A percentile compares a stretch with the other conserved stretches of the same genome.
Conservation (phyloP, 2,329 filamentous ascomycete species). For the Stagonosporopsis vannaccii region DNA sequence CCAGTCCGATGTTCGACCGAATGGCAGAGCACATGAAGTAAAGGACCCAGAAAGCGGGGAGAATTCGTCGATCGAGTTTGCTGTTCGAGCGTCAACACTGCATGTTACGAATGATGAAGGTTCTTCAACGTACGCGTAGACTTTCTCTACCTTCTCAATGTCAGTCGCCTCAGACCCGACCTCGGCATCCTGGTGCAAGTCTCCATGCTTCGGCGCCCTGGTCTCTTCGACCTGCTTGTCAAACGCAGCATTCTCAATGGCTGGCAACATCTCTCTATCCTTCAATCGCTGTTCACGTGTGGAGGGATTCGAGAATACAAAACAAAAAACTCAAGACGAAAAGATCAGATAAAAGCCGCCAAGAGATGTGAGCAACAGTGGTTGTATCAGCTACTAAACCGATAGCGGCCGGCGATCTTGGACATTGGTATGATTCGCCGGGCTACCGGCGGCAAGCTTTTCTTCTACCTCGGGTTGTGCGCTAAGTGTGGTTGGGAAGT, state of each 20-base stretch:
- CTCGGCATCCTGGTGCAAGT: slow-evolving; percentile 44
- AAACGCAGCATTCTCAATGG: slow-evolving; percentile 20
- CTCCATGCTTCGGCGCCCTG: slow-evolving; percentile 30
- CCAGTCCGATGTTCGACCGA: slow-evolving; percentile 87
- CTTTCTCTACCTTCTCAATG: slow-evolving; percentile 47
- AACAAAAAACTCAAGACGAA: slow-evolving; percentile 6
- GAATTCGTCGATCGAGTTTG: slow-evolving; percentile 66
- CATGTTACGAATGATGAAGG: no score
- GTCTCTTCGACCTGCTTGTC: slow-evolving; percentile 31
- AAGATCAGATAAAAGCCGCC: slow-evolving; percentile 18
- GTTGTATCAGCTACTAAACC: slow-evolving; percentile 28
- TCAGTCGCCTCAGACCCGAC: slow-evolving; percentile 40
- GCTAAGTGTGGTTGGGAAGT: slow-evolving; percentile 13
- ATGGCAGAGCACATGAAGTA: slow-evolving; percentile 95
- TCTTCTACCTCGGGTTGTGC: background rate
- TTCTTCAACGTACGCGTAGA: slow-evolving; percentile 44
- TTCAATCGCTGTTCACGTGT: background rate
- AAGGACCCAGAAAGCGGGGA: slow-evolving; percentile 83
- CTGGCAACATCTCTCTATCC: slow-evolving; percentile 30
- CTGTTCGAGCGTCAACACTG: slow-evolving; percentile 39
- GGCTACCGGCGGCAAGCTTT: slow-evolving; percentile 2
- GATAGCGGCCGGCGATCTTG: slow-evolving; percentile 23
- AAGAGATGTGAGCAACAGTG: slow-evolving; percentile 14
- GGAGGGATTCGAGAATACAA: background rate
- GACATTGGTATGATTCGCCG: slow-evolving; percentile 21